Conservation (phyloP, 2,329 filamentous ascomycete species). For the Diaporthe capsici region DNA sequence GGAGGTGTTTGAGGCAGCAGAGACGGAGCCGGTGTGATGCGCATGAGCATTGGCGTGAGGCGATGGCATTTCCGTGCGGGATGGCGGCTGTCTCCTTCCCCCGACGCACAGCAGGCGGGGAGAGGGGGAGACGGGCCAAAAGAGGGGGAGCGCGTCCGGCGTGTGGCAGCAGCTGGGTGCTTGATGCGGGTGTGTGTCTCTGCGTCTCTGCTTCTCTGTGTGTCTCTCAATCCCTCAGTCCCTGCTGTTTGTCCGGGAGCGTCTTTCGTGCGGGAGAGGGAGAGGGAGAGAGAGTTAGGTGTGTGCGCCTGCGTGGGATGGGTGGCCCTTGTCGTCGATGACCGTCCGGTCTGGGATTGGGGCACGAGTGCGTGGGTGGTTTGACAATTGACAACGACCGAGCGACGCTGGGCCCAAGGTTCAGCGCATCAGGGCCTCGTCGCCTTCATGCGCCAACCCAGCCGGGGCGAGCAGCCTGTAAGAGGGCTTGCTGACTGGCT, state of each 20-base stretch:
- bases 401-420: slow-evolving; percentile 12
- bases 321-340: slow-evolving; percentile 25
- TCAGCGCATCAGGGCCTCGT: slow-evolving; percentile 18
- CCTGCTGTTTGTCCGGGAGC: not conserved
- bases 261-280: not conserved
- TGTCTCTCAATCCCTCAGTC: not conserved
- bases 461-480: not conserved
- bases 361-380: not conserved
- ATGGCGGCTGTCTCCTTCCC: slow-evolving; percentile 38
- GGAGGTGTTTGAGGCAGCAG: slow-evolving; percentile 30
- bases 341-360: slow-evolving; percentile 25
- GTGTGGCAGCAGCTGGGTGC: not conserved
- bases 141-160: slow-evolving; percentile 14
- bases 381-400: slow-evolving; percentile 15
- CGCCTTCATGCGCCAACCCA: slow-evolving; percentile 17
- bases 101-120: slow-evolving; percentile 34
- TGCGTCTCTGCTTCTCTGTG: not conserved
- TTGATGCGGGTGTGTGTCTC: not conserved
- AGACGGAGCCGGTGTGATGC: slow-evolving; percentile 35
- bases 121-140: slow-evolving; percentile 35
- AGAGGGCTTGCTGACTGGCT: not conserved
- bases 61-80: slow-evolving; percentile 39
- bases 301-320: slow-evolving; percentile 7
- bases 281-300: not conserved
- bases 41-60: slow-evolving; percentile 38